Evolutionary conservation across 176 grass and related monocot genomes (phyloP), one percentile per base, ranked within the genome.

Genomic region (Eremochloa ophiuroides): DNA sequence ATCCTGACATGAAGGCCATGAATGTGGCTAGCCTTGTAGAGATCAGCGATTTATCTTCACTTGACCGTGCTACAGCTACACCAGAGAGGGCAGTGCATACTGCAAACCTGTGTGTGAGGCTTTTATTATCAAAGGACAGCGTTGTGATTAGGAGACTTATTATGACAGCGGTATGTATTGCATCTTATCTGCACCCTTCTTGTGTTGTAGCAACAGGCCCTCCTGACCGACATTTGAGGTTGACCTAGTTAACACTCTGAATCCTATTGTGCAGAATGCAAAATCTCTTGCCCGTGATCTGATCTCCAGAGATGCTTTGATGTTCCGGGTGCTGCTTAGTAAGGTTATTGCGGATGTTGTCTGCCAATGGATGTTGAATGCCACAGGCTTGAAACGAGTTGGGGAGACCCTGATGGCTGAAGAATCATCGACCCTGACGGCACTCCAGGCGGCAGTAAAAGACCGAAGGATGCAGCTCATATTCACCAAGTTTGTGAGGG

Each of bases 401-500:
- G 25, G 8, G 14, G 79, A 76, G 59, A 13, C 14, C 37, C n/a
- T n/a, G n/a, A n/a, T 76, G 53, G 51, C 77, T 27, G 63, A 73
- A 51, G 67, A 80, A 46, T 33, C 62, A 38, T 41, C 68, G 16
- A 80, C 71, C 23, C 10, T 50, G 61, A 22, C 71, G 64, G 69
- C 40, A 2, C 84, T 87, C 17, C 84, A 89, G 26, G 58, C 69
- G 16, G 84, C 44, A 2, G 3, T 79, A 4, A 78, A n/a, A 61
- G 92, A 94, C 77, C 86, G 84, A 63, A 88, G 89, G 62, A 26
- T 94, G 73, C 91, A 79, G 82, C 40, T 94, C 10, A 91, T 94
- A 89, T 87, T 85, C 58, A 76, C 79, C 56, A 94, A 94, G 77
- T 86, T 87, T 4, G 28, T 82, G 62, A 89, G 85, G 39, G 84